Evolutionary conservation across 2,329 filamentous ascomycete genomes (phyloP), one percentile per base, ranked within the genome.

Genomic region (Exophiala mesophila): DNA sequence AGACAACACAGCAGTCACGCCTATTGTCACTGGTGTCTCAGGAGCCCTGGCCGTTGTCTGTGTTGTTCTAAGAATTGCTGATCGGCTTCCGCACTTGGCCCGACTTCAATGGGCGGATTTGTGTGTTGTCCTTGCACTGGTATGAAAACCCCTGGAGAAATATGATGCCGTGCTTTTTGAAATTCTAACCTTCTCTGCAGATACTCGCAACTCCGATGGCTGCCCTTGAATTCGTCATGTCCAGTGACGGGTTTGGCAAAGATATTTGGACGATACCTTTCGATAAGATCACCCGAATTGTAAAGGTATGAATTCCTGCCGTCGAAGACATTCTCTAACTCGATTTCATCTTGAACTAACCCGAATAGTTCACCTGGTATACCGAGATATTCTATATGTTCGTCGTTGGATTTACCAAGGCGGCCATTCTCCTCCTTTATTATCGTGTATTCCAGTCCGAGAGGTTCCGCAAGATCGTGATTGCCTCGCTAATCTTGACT

Each of bases 391-490:
- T 73, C 16, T 76, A 78, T 56, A 74, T 76, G 52, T 39, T 59
- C 3, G 59, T 69, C 12, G 56, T 74, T 9, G 59, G 68, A 2
- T 57, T 74, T 18, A 62, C 73, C 12, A 76, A 78, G 49, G 56
- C 74, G 3, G 68, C 74, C 0, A 62, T 80, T 17, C 59, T 79
- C 1, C 64, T 73, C 53, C 77, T 79, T 57, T 78, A 77, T 52
- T 59, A 75, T 4, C 68, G 72, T 39, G 71, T 79, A 41, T 80
- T 80, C 47, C 72, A 72, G 0, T 54, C 58, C 0, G 45, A 39
- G 0, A 43, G 35, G 3, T 64, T 75, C 7, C 63, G 65, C 10
- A 59, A 58, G 4, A 34, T 71, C 9, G 60, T 76, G 4, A 68
- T 64, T 59, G 62, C 46, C n/a, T 71, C 70, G 0, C 52, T 73